Percentiles rank a stretch among this genome's conserved stretches.
phyloP scores from a whole-genome alignment of 495 filamentous ascomycete species.

The Neurospora discreta region DNA sequence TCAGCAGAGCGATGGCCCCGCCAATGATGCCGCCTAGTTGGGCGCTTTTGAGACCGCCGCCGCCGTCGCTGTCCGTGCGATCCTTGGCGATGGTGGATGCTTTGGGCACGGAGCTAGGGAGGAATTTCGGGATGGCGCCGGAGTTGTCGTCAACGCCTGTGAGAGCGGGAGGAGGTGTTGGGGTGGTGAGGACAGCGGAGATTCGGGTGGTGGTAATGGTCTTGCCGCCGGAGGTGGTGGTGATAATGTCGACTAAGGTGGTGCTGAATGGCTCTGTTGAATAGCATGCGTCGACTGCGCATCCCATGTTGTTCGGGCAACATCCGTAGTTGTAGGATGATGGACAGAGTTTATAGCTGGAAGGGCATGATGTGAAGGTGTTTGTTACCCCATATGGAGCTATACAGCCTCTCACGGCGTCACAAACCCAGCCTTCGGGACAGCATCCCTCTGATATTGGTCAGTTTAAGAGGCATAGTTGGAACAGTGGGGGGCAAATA shows the following conservation, averaged over 20 bases:
- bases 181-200: conserved; percentile 16
- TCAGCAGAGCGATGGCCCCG: conserved; percentile 27
- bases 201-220: conserved; percentile 20
- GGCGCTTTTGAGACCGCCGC: conserved; percentile 19
- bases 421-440: conserved; percentile 27
- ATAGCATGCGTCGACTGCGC: conserved; percentile 28
- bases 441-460: conserved; percentile 21
- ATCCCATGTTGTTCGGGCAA: conserved; percentile 28
- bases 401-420: conserved; percentile 11
- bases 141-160: not conserved
- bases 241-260: conserved; percentile 20
- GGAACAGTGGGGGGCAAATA: no score
- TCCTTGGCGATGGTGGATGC: conserved; percentile 7
- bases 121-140: conserved; percentile 21
- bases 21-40: conserved; percentile 35
- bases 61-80: conserved; percentile 2
- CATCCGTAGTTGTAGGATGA: conserved; percentile 29
- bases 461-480: not conserved
- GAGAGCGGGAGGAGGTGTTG: conserved; percentile 12
- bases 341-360: conserved; percentile 27
- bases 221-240: conserved; percentile 20
- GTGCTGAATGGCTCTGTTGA: conserved; percentile 21
- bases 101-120: conserved; percentile 30
- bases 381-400: conserved; percentile 18
- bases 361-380: conserved; percentile 17